Base-by-base conservation (phyloP, 106 monocot genomes). In the Acorus calamus region DNA sequence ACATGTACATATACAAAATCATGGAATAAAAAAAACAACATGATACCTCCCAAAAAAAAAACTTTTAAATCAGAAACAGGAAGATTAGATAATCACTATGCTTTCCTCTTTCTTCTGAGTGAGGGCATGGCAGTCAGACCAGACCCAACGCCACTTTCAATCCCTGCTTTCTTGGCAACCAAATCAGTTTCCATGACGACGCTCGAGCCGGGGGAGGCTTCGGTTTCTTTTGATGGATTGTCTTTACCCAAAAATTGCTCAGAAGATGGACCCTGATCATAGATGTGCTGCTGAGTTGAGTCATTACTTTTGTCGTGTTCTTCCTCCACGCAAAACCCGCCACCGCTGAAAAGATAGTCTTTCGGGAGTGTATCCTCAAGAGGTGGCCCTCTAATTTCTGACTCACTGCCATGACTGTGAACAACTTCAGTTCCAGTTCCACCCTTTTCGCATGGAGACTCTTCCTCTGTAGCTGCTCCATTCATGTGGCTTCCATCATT, bases 121-220 rank as follows among this genome's bases (percentile, higher is more conserved):
- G 73, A 80, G 61, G 85, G 76, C 93, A 89, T 88, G 10, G 93
- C 80, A 49, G 68, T 80, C 10, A 88, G 61, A 48, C 68, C 68
- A 55, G 51, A 50, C 41, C 64, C 54, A 0, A 8, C 54, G 6
- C 60, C 68, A 47, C 52, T 53, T 44, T 50, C 64, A 2, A 13
- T 52, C 4, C 7, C 57, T 46, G 2, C 49, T 53, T 65, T 50
- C 51, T 78, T 60, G 44, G 5, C 12, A 9, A 10, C 11, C 41
- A 47, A 9, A 48, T 59, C 11, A 65, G 10, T 46, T 53, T 11
- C 49, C 14, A 5, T 11, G 28, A 28, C 28, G 28, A 28, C 28
- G 28, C 28, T 28, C 1, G 28, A 28, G 8, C 7, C 50, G 6
- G n/a, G 48, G 6, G 50, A 50, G 11, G 5, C 7, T 53, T 51